Conservation (phyloP, 805 yeast species). For the Brettanomyces bruxellensis region DNA sequence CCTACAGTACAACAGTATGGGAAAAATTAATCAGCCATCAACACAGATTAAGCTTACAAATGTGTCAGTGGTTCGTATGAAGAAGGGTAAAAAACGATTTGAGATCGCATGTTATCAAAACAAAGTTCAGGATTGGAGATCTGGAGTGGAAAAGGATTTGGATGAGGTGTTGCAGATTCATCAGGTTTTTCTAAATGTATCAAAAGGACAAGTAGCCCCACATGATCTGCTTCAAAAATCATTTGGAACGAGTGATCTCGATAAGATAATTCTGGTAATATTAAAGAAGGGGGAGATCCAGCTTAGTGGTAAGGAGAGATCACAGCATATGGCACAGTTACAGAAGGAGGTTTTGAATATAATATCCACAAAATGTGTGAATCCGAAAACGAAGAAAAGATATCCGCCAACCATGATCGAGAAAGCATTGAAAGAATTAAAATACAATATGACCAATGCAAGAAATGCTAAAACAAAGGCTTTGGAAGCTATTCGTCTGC, state of each 20-base stretch:
- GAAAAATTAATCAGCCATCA: constrained; percentile 71
- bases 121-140: constrained; percentile 92
- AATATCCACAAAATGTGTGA: constrained; percentile 83
- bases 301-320: constrained; percentile 87
- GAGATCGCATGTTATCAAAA: constrained; percentile 96
- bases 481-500: constrained; percentile 74
- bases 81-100: constrained; percentile 83
- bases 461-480: constrained; percentile 73
- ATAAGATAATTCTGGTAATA: constrained; percentile 71
- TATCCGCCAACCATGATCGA: constrained; percentile 94
- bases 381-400: constrained; percentile 81
- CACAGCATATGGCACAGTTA: constrained; percentile 46
- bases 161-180: constrained; percentile 96
- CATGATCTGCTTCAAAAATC: constrained; percentile 68
- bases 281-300: constrained; percentile 90
- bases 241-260: constrained; percentile 70
- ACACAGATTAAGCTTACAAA: constrained; percentile 87
- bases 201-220: constrained; percentile 90
- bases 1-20: constrained; percentile 14
- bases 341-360: constrained; percentile 71
- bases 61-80: constrained; percentile 86
- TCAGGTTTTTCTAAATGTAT: constrained; percentile 87
- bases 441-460: constrained; percentile 63
- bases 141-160: constrained; percentile 80
- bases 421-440: constrained; percentile 69